Percentiles rank a stretch among this genome's conserved stretches.
These are phyloP conservation scores for Colletotrichum phormii DNA, from an alignment of 2,329 filamentous ascomycete genomes.

Conservation along the genomic window DNA sequence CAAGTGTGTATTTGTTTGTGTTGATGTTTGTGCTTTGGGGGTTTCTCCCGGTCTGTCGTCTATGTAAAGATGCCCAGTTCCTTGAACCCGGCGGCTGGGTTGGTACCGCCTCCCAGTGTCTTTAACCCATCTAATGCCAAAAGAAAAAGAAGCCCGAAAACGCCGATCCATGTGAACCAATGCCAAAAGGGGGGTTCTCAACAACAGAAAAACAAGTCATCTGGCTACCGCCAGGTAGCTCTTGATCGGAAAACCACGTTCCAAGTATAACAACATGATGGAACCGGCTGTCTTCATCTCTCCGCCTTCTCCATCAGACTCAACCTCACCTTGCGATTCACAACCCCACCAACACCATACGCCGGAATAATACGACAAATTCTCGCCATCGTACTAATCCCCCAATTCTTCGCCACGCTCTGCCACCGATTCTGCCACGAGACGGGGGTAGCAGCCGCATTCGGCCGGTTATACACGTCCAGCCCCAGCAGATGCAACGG, in stretches of 20 bases:
- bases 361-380: conserved; percentile 89
- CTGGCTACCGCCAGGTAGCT: not conserved
- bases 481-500: conserved; percentile 87
- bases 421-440: conserved; percentile 70
- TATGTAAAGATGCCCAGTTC: conserved; percentile 7
- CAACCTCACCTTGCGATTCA: conserved; percentile 79
- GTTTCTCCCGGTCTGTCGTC: conserved; percentile 11
- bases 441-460: conserved; percentile 43
- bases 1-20: conserved; percentile 11
- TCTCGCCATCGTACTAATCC: conserved; percentile 77
- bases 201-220: conserved; percentile 16
- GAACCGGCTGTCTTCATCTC: conserved; percentile 22
- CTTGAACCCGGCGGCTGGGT: not conserved
- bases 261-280: not conserved
- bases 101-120: conserved; percentile 4
- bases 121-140: conserved; percentile 12
- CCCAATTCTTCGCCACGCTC: conserved; percentile 80
- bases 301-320: conserved; percentile 69
- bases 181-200: conserved; percentile 7
- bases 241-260: not conserved
- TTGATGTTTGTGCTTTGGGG: not conserved
- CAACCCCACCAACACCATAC: conserved; percentile 88
- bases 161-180: conserved; percentile 34
- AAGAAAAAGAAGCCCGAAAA: conserved; percentile 1
- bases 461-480: conserved; percentile 83